Evolutionary conservation across 805 yeast genomes (phyloP).

Genomic region (Wickerhamomyces kurtzmanii): DNA sequence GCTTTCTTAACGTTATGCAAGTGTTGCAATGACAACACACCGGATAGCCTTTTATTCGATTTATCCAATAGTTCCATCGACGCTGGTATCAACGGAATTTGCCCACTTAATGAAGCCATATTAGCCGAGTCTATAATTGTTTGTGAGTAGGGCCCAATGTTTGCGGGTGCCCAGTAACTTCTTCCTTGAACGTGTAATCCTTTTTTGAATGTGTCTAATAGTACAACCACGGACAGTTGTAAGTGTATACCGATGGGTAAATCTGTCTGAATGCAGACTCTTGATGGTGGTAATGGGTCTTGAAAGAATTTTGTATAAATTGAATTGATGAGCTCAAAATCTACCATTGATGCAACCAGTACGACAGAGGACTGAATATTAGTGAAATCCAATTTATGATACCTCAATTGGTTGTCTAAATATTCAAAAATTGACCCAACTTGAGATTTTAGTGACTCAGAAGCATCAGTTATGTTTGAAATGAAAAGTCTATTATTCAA

Average conservation of each 20-base stretch:
- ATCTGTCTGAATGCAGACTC: conserved; percentile 69
- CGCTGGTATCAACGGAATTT: conserved; percentile 76
- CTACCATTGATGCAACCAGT: conserved; percentile 50
- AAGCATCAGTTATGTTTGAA: conserved; percentile 28
- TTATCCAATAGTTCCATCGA: conserved; percentile 39
- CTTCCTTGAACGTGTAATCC: conserved; percentile 90
- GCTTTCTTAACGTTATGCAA: conserved; percentile 52
- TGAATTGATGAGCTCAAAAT: conserved; percentile 52
- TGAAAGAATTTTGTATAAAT: conserved; percentile 49
- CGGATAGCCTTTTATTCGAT: conserved; percentile 20
- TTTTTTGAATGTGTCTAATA: conserved; percentile 27
- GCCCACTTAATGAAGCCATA: conserved; percentile 71
- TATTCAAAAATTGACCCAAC: conserved; percentile 36
- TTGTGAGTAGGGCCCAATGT: conserved; percentile 97
- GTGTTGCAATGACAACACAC: conserved; percentile 64
- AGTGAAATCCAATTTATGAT: conserved; percentile 24
- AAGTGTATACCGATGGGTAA: conserved; percentile 28
- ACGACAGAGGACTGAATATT: conserved; percentile 53
- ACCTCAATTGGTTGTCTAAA: conserved; percentile 23
- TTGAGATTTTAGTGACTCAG: conserved; percentile 29
- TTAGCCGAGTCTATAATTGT: conserved; percentile 43
- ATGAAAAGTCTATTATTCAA: conserved; percentile 25
- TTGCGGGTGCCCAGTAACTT: conserved; percentile 98
- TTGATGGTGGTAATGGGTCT: conserved; percentile 71
- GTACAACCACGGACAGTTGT: conserved; percentile 53